Conservation (phyloP, 2,329 filamentous ascomycete genomes). For the Aspergillus ochraceoroseus region DNA sequence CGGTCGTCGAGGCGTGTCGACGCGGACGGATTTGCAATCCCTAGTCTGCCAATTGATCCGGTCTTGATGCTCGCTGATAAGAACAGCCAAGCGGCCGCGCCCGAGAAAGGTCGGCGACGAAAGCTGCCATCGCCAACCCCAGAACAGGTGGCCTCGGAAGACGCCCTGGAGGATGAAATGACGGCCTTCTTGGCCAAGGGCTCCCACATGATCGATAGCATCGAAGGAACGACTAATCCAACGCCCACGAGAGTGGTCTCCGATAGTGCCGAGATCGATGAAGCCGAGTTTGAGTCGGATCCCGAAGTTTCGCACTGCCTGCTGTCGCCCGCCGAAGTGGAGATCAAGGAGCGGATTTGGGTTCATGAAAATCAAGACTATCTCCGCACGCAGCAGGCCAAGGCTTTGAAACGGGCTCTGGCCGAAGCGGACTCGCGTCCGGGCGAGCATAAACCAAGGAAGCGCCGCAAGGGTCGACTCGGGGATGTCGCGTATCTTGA, state of each 20-base stretch:
- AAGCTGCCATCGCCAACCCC: slow-evolving; percentile 52
- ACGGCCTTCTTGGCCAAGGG: slow-evolving; percentile 56
- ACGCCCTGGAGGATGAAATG: slow-evolving; percentile 63
- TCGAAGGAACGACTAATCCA: slow-evolving; percentile 13
- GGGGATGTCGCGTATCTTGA: slow-evolving; percentile 46
- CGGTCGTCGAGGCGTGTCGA: slow-evolving; percentile 48
- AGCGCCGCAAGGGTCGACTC: slow-evolving; percentile 46
- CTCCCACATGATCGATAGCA: slow-evolving; percentile 35
- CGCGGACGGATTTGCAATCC: slow-evolving; percentile 65
- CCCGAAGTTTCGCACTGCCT: slow-evolving; percentile 79
- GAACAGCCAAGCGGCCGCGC: slow-evolving; percentile 20
- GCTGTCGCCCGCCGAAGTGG: slow-evolving; percentile 66
- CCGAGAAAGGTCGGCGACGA: slow-evolving; percentile 24
- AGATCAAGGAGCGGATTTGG: slow-evolving; percentile 88
- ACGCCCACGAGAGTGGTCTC: slow-evolving; percentile 51
- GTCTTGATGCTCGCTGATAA: slow-evolving; percentile 29
- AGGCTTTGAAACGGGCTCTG: slow-evolving; percentile 67
- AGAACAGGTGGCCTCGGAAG: slow-evolving; percentile 56
- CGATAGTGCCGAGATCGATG: slow-evolving; percentile 56
- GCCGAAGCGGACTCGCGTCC: slow-evolving; percentile 47
- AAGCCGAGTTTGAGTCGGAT: slow-evolving; percentile 83
- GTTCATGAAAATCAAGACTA: slow-evolving; percentile 92
- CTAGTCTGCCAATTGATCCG: slow-evolving; percentile 47
- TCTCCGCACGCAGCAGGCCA: slow-evolving; percentile 79
- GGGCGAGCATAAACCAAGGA: slow-evolving; percentile 45